Base-by-base conservation (phyloP, 305 asterid genomes). In the Andrographis paniculata region DNA sequence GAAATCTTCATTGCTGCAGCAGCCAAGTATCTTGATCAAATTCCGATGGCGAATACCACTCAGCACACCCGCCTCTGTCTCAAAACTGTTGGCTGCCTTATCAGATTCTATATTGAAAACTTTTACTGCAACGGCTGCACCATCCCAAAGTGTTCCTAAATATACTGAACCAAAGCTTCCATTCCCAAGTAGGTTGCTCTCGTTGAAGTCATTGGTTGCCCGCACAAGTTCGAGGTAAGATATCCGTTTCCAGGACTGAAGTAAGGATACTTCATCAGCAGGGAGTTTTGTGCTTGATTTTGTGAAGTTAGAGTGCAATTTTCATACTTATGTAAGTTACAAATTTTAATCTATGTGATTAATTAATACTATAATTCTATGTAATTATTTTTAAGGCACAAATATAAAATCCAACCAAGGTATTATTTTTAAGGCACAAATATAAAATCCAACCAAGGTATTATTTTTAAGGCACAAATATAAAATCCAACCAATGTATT, bases 31-130 rank as follows among this genome's bases (percentile, higher is more conserved):
- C 20, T 23, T 44, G 24, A 44, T 23, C 49, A 44, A 11, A 23
- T 44, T 44, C 28, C 49, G 17, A 23, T 44, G 49, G 27, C 49
- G 49, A 44, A 44, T n/a, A 15, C 27, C 27, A 9, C 24, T 19
- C 30, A 44, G 49, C 14, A 19, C 16, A 5, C 20, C 20, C 4
- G 14, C 20, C 49, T 44, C 49, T 4, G 49, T 44, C 14, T 20
- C n/a, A 17, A 44, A 44, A 14, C 49, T 44, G 11, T 20, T 23
- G 14, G n/a, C 30, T 11, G 14, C 49, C 9, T 14, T 8, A 1
- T 44, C 49, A 1, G 28, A 14, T 5, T 19, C n/a, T 0, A 23
- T 3, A 9, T 44, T 44, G 27, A 44, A 44, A 14, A 44, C 30
- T 14, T 44, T 44, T 9, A 44, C 14, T 19, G 27, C 49, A 19